Percentiles rank a stretch among this genome's conserved stretches.
Evolutionary conservation across 352 stramenopile genomes (phyloP).

Genomic region (Globisporangium cylindrosporum): DNA sequence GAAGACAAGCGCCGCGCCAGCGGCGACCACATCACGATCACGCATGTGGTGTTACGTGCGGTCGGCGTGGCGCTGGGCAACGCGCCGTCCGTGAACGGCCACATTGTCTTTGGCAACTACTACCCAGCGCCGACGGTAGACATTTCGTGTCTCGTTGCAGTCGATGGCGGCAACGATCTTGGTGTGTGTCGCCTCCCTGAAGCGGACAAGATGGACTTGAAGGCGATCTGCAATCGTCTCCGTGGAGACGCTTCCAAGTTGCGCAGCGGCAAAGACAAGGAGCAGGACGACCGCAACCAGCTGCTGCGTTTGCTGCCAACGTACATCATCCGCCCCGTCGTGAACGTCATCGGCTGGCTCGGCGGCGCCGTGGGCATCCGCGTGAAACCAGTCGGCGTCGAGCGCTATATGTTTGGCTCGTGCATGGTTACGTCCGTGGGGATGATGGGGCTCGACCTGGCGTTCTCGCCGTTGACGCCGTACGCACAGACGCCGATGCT

Average conservation of each 20-base stretch:
- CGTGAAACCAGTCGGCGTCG: constrained; percentile 51
- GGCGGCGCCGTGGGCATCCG: constrained; percentile 50
- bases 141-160: constrained; percentile 61
- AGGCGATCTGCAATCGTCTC: constrained; percentile 40
- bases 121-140: constrained; percentile 61
- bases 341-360: constrained; percentile 65
- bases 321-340: constrained; percentile 46
- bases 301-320: constrained; percentile 55
- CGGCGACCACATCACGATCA: constrained; percentile 60
- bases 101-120: constrained; percentile 71
- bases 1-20: constrained; percentile 42
- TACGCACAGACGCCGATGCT: constrained; percentile 68
- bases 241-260: constrained; percentile 52
- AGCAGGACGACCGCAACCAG: constrained; percentile 61
- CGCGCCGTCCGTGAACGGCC: constrained; percentile 62
- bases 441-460: constrained; percentile 69
- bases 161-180: constrained; percentile 58
- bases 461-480: constrained; percentile 60
- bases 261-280: constrained; percentile 51
- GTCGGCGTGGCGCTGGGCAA: constrained; percentile 48
- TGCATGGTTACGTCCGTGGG: constrained; percentile 73
- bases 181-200: constrained; percentile 45
- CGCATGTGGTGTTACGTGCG: constrained; percentile 61
- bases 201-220: constrained; percentile 57
- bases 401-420: constrained; percentile 71